Conservation (phyloP, 257 asterid genomes). For the Fraxinus quadrangulata region DNA sequence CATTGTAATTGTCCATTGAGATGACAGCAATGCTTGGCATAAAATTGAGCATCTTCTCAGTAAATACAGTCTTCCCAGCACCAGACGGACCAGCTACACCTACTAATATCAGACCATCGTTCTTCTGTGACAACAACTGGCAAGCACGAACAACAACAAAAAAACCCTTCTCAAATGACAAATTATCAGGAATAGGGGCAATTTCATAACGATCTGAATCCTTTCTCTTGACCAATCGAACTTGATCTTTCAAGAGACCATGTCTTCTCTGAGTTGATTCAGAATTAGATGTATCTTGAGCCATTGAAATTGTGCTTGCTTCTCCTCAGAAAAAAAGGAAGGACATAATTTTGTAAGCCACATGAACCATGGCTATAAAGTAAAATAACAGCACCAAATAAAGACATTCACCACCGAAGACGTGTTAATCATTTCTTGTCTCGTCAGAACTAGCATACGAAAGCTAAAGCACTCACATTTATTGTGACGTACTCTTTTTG, state of each 20-base stretch:
- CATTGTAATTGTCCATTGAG: constrained; percentile 98
- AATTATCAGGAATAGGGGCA: constrained; percentile 61
- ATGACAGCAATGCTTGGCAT: constrained; percentile 93
- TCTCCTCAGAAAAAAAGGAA: constrained; percentile 36
- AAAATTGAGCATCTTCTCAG: constrained; percentile 69
- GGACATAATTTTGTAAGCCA: background rate
- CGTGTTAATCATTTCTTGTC: background rate
- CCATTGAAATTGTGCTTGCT: constrained; percentile 40
- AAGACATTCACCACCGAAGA: background rate
- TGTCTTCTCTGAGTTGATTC: constrained; percentile 56
- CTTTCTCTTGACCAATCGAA: constrained; percentile 74
- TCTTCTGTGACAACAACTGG: constrained; percentile 82
- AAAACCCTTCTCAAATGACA: constrained; percentile 97
- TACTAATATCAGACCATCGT: constrained; percentile 75
- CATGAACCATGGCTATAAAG: background rate
- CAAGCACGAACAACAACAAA: constrained; percentile 88
- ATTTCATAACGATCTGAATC: constrained; percentile 76
- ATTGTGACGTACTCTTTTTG: constrained; percentile 1
- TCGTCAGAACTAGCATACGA: background rate
- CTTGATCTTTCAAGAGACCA: constrained; percentile 95
- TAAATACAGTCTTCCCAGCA: constrained; percentile 86
- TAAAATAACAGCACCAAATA: background rate
- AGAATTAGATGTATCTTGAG: constrained; percentile 42
- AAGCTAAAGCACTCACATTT: constrained; percentile 7
- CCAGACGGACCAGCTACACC: constrained; percentile 99